These are phyloP conservation scores for Globomyces sp. DNA, from an alignment of 371 early-diverging fungal species.

Conservation along the genomic window DNA sequence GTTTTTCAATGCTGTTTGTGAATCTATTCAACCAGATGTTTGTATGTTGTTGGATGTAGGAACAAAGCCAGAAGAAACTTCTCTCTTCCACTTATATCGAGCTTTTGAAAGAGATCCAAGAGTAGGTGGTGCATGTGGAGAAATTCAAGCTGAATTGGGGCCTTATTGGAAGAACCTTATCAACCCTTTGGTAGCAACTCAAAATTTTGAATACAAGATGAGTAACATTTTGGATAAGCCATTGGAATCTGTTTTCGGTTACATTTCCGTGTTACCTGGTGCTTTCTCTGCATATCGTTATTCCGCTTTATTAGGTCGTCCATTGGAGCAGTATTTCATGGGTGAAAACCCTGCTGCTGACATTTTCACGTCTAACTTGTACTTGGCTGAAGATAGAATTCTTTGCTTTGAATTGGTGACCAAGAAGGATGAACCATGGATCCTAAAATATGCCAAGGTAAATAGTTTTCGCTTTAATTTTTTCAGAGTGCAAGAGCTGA, in stretches of 20 bases:
- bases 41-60: constrained; percentile 81
- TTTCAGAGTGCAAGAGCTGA: constrained; percentile 57
- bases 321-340: constrained; percentile 85
- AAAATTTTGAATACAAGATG: constrained; percentile 89
- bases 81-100: constrained; percentile 87
- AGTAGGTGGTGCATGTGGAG: constrained; percentile 73
- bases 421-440: constrained; percentile 69
- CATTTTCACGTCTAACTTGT: constrained; percentile 47
- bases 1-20: constrained; percentile 64
- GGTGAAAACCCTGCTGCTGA: constrained; percentile 83
- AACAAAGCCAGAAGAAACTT: constrained; percentile 79
- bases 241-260: constrained; percentile 75
- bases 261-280: constrained; percentile 82
- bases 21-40: constrained; percentile 31
- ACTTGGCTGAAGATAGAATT: constrained; percentile 80
- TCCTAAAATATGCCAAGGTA: constrained; percentile 60
- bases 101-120: constrained; percentile 45
- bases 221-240: constrained; percentile 84
- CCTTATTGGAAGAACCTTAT: constrained; percentile 58
- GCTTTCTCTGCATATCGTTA: constrained; percentile 95
- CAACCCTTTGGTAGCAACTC: constrained; percentile 87
- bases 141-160: constrained; percentile 45
- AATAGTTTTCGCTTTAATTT: too few species aligned
- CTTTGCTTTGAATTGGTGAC: constrained; percentile 85
- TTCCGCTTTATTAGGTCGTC: constrained; percentile 73